Evolutionary conservation across 2,329 filamentous ascomycete species (phyloP).

Genomic region (Clonostachys chloroleuca): DNA sequence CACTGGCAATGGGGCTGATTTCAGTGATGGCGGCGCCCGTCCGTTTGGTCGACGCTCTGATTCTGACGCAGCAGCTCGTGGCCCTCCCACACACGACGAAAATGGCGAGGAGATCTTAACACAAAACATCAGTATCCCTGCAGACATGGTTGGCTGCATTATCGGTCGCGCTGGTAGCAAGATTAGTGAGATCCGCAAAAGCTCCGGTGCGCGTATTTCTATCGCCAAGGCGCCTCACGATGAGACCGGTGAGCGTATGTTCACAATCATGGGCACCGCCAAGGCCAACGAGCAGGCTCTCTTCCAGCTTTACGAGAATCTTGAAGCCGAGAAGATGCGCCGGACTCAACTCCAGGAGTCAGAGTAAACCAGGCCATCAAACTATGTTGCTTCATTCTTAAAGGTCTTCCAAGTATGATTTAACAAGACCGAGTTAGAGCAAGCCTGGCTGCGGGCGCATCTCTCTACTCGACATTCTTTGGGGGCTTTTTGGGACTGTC

Average conservation of each 20-base stretch:
- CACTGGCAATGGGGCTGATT: constrained; percentile 95
- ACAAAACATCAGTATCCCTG: constrained; percentile 98
- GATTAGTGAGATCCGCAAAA: constrained; percentile 98
- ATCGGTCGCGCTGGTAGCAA: constrained; percentile 93
- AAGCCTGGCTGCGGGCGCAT: too few relatives aligned
- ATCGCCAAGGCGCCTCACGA: constrained; percentile 97
- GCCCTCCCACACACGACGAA: constrained; percentile 85
- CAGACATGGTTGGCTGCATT: constrained; percentile 99
- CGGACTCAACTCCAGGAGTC: constrained; percentile 70
- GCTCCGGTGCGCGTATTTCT: constrained; percentile 92
- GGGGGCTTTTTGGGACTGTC: too few relatives aligned
- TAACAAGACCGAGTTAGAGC: too few relatives aligned
- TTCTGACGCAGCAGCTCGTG: constrained; percentile 74
- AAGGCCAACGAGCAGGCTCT: constrained; percentile 93
- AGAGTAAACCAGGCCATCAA: constrained; percentile 32
- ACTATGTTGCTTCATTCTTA: too few relatives aligned
- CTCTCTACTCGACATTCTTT: too few relatives aligned
- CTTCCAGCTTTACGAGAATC: constrained; percentile 96
- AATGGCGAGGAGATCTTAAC: constrained; percentile 98
- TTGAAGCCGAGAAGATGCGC: constrained; percentile 98
- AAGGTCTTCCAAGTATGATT: too few relatives aligned
- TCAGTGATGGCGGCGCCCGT: constrained; percentile 72
- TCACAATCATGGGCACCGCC: constrained; percentile 96
- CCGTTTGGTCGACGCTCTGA: constrained; percentile 76
- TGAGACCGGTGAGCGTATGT: constrained; percentile 98